Conservation (phyloP, 805 yeast genomes). For the Wickerhamiella sergipiensis region DNA sequence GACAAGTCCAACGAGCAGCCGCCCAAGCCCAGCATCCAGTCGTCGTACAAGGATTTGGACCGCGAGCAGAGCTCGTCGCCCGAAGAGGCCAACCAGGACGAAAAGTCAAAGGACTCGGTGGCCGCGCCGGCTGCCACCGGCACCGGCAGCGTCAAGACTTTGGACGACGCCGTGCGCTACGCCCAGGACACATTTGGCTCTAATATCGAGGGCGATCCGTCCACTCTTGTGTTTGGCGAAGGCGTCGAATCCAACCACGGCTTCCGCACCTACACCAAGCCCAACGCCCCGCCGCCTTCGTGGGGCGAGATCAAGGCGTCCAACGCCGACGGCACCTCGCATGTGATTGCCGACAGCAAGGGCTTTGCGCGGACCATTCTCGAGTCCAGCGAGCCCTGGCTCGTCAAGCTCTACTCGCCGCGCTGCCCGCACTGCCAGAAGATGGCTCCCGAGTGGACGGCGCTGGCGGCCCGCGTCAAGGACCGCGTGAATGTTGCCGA, state of each 20-base stretch:
- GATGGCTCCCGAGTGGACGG: constrained; percentile 26
- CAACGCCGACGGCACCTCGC: constrained; percentile 23
- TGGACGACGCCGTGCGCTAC: constrained; percentile 11
- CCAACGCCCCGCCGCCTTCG: constrained; percentile 12
- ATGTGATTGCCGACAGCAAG: constrained; percentile 16
- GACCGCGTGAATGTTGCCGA: constrained; percentile 28
- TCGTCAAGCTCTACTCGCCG: constrained; percentile 30
- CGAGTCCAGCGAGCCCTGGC: constrained; percentile 25
- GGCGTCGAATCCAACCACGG: constrained; percentile 13
- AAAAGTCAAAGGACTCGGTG: not conserved
- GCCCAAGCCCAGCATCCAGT: not conserved
- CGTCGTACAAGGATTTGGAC: not conserved
- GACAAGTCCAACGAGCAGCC: not conserved
- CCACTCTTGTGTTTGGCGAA: constrained; percentile 11
- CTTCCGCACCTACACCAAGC: constrained; percentile 13
- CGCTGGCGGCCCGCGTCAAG: constrained; percentile 22
- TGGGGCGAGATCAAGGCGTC: constrained; percentile 6
- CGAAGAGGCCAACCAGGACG: not conserved
- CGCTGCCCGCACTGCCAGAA: constrained; percentile 28
- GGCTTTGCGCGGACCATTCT: constrained; percentile 21
- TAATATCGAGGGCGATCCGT: constrained; percentile 13
- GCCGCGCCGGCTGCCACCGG: not conserved
- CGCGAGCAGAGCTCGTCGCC: not conserved
- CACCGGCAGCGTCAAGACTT: not conserved
- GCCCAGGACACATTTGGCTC: constrained; percentile 11